Conservation (phyloP, 352 stramenopile genomes). For the Globisporangium canariense region DNA sequence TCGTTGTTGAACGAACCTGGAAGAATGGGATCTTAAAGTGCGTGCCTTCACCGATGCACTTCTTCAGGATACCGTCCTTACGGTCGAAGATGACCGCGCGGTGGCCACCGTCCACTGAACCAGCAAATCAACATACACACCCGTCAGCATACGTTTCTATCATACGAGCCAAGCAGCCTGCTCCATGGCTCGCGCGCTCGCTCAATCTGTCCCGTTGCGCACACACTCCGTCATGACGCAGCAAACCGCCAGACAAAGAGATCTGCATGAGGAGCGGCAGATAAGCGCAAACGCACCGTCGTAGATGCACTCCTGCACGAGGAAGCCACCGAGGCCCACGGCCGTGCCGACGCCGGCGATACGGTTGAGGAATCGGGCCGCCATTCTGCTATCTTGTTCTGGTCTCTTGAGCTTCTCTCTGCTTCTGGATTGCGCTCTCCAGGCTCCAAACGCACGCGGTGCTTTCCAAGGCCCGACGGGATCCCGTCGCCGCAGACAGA, state of each 20-base stretch:
- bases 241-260: not conserved
- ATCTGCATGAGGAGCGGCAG: not conserved
- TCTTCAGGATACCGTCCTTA: constrained; percentile 95
- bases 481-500: too few relatives aligned
- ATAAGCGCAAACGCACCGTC: constrained; percentile 28
- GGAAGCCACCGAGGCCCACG: constrained; percentile 66
- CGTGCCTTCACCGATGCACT: constrained; percentile 96
- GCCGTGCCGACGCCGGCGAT: constrained; percentile 49
- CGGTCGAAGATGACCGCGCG: constrained; percentile 99
- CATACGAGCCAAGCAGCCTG: not conserved
- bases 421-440: not conserved
- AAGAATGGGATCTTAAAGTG: constrained; percentile 99
- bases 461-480: too few relatives aligned
- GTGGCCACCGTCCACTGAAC: constrained; percentile 96
- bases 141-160: not conserved
- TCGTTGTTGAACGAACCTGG: constrained; percentile 33
- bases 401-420: constrained; percentile 6
- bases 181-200: not conserved
- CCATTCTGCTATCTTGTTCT: constrained; percentile 33
- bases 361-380: constrained; percentile 72
- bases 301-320: constrained; percentile 79
- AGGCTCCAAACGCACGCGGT: too few relatives aligned
- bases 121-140: constrained; percentile 13
- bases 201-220: not conserved
- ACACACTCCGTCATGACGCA: not conserved